Conservation (phyloP, 1,139 yeast genomes). For the Lodderomyces oxycetoniae region DNA sequence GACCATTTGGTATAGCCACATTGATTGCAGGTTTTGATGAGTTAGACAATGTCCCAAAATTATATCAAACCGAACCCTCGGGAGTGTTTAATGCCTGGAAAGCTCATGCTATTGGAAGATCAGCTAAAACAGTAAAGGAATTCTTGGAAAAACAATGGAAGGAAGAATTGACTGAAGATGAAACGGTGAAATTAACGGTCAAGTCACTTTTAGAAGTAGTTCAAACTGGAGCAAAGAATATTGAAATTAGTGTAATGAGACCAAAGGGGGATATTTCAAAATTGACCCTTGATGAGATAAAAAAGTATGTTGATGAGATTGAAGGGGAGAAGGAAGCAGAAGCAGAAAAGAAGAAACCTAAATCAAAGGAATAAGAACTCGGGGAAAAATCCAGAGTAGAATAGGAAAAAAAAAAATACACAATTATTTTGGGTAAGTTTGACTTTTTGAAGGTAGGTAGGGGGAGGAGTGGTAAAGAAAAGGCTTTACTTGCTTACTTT, state of each 20-base stretch:
- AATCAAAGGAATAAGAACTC: conserved; percentile 21
- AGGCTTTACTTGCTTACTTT: too few species aligned
- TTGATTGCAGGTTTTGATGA: conserved; percentile 94
- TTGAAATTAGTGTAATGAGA: conserved; percentile 84
- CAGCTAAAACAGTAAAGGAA: conserved; percentile 92
- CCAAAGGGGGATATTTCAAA: conserved; percentile 55
- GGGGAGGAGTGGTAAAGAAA: conserved; percentile 1
- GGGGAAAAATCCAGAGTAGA: too few species aligned
- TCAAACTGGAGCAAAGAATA: conserved; percentile 95
- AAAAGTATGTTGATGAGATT: conserved; percentile 70
- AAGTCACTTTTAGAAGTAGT: conserved; percentile 91
- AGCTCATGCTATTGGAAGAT: conserved; percentile 95
- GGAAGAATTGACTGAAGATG: conserved; percentile 63
- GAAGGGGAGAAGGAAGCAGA: conserved; percentile 91
- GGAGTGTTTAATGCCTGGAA: conserved; percentile 99
- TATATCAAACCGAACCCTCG: conserved; percentile 95
- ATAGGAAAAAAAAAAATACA: too few species aligned
- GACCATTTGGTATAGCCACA: conserved; percentile 94
- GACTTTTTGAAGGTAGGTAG: too few species aligned
- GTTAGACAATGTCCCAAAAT: conserved; percentile 71
- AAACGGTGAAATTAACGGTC: conserved; percentile 75
- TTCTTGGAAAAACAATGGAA: conserved; percentile 87
- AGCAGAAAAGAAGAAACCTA: conserved; percentile 77
- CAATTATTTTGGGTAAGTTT: too few species aligned
- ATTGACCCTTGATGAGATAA: conserved; percentile 69